Evolutionary conservation across 2,329 filamentous ascomycete genomes (phyloP).

Genomic region (Alternaria gansuensis): DNA sequence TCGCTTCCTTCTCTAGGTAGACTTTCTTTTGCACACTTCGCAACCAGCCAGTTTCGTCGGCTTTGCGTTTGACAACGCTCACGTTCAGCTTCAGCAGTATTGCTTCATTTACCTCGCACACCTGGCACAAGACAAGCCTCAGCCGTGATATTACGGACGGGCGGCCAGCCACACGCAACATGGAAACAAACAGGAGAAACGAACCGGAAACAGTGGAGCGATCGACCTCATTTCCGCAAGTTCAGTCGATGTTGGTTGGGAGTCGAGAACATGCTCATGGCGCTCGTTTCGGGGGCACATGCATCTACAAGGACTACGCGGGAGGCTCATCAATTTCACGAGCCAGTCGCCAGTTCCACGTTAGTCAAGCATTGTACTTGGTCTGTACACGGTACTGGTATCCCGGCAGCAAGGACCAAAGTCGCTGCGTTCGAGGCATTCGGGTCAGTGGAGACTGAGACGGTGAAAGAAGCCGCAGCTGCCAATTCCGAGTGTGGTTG

Average conservation of each 20-base stretch:
- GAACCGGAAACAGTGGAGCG: slow-evolving; percentile 10
- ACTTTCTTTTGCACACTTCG: not conserved
- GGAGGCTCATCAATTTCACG: slow-evolving; percentile 19
- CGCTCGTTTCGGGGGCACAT: slow-evolving; percentile 6
- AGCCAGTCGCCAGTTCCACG: slow-evolving; percentile 1
- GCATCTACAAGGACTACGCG: slow-evolving; percentile 15
- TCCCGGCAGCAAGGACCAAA: slow-evolving; percentile 14
- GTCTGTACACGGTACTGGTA: slow-evolving; percentile 4
- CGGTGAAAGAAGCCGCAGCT: not conserved
- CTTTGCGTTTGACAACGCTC: not conserved
- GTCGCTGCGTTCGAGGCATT: not conserved
- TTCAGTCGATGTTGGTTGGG: slow-evolving; percentile 15
- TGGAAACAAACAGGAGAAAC: slow-evolving; percentile 8
- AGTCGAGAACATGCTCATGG: slow-evolving; percentile 17
- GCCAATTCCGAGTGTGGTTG: not conserved
- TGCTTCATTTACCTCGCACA: slow-evolving; percentile 19
- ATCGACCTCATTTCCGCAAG: slow-evolving; percentile 25
- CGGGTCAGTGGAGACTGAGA: slow-evolving; percentile 7
- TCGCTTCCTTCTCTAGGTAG: not conserved
- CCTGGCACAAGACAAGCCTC: slow-evolving; percentile 5
- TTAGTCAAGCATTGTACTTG: slow-evolving; percentile 4
- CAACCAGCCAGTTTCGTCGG: not conserved
- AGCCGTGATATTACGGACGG: slow-evolving; percentile 5
- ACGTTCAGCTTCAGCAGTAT: slow-evolving; percentile 14
- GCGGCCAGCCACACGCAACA: slow-evolving; percentile 5